A percentile compares a stretch with the other conserved stretches of the same genome.
phyloP scores from a whole-genome alignment of 108 stramenopile genomes.

The Fistulifera solaris region DNA sequence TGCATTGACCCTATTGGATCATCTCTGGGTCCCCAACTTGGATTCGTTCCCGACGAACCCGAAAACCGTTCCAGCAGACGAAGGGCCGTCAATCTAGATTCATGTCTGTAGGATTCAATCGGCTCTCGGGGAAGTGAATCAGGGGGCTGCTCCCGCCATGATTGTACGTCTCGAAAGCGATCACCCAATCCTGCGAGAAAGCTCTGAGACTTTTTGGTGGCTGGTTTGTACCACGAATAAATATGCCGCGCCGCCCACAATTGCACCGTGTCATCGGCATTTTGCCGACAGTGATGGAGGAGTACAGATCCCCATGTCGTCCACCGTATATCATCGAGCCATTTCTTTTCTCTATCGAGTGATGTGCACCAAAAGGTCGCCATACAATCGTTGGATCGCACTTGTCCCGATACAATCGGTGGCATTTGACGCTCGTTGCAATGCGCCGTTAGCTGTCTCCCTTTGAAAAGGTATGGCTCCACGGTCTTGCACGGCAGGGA shows the following conservation, averaged over 20 bases:
- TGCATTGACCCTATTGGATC: slow-evolving; percentile 56
- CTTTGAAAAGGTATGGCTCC: too few species aligned
- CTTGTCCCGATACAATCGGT: neutral
- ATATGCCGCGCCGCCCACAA: slow-evolving; percentile 39
- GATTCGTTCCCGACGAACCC: slow-evolving; percentile 17
- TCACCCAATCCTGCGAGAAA: slow-evolving; percentile 1
- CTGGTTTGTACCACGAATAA: slow-evolving; percentile 35
- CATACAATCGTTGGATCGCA: neutral
- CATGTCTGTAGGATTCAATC: slow-evolving; percentile 19
- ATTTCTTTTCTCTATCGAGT: neutral
- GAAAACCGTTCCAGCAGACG: slow-evolving; percentile 28
- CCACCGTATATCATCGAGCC: slow-evolving; percentile 5
- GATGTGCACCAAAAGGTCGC: neutral
- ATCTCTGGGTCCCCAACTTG: slow-evolving; percentile 67
- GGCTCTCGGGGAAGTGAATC: too few species aligned
- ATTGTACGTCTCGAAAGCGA: slow-evolving; percentile 3
- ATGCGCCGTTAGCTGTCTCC: too few species aligned
- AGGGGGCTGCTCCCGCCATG: too few species aligned
- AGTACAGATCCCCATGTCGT: slow-evolving; percentile 33
- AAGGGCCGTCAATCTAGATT: slow-evolving; percentile 22
- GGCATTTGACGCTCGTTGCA: neutral
- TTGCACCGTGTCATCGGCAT: slow-evolving; percentile 5
- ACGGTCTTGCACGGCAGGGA: too few species aligned
- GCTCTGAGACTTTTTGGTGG: neutral
- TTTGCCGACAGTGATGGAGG: slow-evolving; percentile 25